Conservation (phyloP, 306 rosid genomes). For the Casuarina equisetifolia region DNA sequence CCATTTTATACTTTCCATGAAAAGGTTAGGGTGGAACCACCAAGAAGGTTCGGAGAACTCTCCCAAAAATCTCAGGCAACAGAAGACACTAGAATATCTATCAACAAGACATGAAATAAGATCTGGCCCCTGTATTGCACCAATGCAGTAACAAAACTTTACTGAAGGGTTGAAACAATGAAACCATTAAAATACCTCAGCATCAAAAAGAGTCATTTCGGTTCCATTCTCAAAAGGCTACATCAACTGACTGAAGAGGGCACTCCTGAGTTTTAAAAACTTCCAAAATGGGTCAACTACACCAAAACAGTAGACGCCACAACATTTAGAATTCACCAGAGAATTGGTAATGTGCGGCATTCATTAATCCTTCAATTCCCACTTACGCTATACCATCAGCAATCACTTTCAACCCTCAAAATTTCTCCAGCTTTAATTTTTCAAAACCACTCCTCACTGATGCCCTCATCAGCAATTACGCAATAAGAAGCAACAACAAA, state of each 20-base stretch:
- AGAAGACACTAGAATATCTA: neutral
- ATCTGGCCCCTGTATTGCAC: neutral
- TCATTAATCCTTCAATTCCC: neutral
- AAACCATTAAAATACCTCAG: neutral
- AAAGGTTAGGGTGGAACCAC: neutral
- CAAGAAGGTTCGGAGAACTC: neutral
- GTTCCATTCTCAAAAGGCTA: neutral
- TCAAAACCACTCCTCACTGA: neutral
- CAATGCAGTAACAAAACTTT: neutral
- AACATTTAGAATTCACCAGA: neutral
- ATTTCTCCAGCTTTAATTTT: neutral
- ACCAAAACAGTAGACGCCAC: constrained; percentile 9
- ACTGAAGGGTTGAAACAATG: neutral
- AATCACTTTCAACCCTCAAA: neutral
- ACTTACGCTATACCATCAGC: neutral
- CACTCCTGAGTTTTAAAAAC: neutral
- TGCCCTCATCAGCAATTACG: neutral
- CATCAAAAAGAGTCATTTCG: neutral
- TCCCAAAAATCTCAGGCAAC: neutral
- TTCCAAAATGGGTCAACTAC: neutral
- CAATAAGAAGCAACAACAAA: neutral
- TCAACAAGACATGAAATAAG: neutral
- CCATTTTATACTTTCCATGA: no score
- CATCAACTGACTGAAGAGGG: neutral
- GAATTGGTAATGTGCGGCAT: neutral